Conservation (phyloP, 108 stramenopile genomes). For the Skeletonema costatum region DNA sequence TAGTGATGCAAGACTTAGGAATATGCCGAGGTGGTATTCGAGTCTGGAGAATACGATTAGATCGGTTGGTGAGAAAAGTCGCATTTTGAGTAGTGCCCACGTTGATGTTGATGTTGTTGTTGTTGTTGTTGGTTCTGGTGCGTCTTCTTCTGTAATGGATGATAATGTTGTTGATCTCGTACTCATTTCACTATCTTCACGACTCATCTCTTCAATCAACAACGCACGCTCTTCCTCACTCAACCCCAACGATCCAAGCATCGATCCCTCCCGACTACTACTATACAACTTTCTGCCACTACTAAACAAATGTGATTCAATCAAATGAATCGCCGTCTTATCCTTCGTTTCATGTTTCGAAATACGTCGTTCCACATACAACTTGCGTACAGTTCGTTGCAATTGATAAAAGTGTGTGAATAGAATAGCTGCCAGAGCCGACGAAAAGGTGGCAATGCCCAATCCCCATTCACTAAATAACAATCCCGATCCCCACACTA, state of each 20-base stretch:
- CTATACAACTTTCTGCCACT: too few relatives aligned
- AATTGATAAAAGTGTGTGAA: not conserved
- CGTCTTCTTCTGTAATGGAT: not conserved
- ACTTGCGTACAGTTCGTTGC: not conserved
- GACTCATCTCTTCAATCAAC: not conserved
- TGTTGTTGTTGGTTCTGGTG: not conserved
- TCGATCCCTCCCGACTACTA: too few relatives aligned
- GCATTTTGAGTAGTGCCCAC: not conserved
- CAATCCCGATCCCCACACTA: conserved; percentile 3
- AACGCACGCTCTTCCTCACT: not conserved
- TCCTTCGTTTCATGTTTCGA: not conserved
- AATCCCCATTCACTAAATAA: conserved; percentile 5
- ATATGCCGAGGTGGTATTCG: not conserved
- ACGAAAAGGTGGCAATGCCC: not conserved
- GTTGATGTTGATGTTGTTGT: not conserved
- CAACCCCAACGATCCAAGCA: not conserved
- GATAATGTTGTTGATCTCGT: not conserved
- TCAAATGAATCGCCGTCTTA: not conserved
- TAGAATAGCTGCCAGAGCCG: not conserved
- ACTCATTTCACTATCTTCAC: not conserved
- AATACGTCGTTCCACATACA: not conserved
- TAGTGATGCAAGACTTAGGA: not conserved
- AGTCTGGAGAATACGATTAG: not conserved
- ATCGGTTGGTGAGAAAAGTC: not conserved
- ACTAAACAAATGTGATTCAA: not conserved